Evolutionary conservation across 495 filamentous ascomycete species (phyloP).

Genomic region (Melanomma pulvis-pyrius): DNA sequence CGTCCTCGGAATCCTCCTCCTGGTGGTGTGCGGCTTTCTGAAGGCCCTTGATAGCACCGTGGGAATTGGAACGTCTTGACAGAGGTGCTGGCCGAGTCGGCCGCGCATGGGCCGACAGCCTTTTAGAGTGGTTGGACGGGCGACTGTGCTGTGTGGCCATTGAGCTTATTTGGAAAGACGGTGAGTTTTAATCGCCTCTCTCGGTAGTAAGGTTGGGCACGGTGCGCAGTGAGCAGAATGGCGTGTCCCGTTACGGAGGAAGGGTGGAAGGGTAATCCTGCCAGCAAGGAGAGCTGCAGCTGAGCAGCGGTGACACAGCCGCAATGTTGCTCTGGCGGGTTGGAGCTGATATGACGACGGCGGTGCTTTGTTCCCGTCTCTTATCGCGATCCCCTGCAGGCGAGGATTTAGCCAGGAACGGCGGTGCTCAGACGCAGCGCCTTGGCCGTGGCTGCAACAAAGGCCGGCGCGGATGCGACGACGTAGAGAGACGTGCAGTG

Average conservation of each 20-base stretch:
- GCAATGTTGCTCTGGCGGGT: slow-evolving; percentile 22
- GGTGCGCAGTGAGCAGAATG: slow-evolving; percentile 27
- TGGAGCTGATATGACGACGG: slow-evolving; percentile 34
- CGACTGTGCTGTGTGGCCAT: slow-evolving; percentile 36
- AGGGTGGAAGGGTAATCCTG: slow-evolving; percentile 21
- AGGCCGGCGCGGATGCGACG: neutral
- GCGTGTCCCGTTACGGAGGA: slow-evolving; percentile 30
- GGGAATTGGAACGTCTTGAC: slow-evolving; percentile 29
- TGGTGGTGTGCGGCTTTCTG: slow-evolving; percentile 23
- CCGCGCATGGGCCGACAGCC: slow-evolving; percentile 35
- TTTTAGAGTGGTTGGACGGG: slow-evolving; percentile 36
- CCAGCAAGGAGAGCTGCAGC: slow-evolving; percentile 24
- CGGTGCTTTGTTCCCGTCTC: slow-evolving; percentile 37
- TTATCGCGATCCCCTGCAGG: slow-evolving; percentile 40
- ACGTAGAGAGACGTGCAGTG: neutral
- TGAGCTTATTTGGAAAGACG: slow-evolving; percentile 35
- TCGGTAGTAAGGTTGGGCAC: slow-evolving; percentile 17
- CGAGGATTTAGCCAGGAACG: slow-evolving; percentile 39
- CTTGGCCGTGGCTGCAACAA: neutral
- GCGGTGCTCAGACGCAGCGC: slow-evolving; percentile 12
- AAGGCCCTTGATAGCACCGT: slow-evolving; percentile 25
- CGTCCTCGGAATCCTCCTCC: slow-evolving; percentile 45
- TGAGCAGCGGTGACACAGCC: slow-evolving; percentile 39
- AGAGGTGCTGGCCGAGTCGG: slow-evolving; percentile 33
- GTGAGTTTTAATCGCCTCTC: slow-evolving; percentile 35